phyloP scores from a whole-genome alignment of 176 grass and related monocot genomes.

The Phoenix roebelenii region DNA sequence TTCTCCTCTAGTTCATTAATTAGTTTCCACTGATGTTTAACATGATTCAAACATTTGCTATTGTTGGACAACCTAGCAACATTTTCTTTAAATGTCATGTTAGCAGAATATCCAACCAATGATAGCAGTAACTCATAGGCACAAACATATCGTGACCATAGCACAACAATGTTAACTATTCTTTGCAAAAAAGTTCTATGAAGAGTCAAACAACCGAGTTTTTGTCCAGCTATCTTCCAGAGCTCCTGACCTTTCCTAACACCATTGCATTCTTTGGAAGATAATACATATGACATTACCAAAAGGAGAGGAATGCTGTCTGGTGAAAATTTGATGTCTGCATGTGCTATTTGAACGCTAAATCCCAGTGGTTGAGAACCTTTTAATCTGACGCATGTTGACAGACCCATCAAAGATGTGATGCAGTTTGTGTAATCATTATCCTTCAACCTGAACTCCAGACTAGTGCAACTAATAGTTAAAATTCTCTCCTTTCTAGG shows the following conservation, averaged over 20 bases:
- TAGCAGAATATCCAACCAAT: constrained; percentile 48
- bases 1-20: constrained; percentile 56
- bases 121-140: constrained; percentile 56
- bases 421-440: constrained; percentile 32
- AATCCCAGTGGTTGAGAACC: constrained; percentile 40
- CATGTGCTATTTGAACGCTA: constrained; percentile 36
- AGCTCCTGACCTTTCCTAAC: constrained; percentile 55
- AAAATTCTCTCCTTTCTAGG: constrained; percentile 39
- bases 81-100: constrained; percentile 32
- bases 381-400: constrained; percentile 37
- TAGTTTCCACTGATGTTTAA: constrained; percentile 41
- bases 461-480: constrained; percentile 34
- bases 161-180: constrained; percentile 32
- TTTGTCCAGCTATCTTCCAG: constrained; percentile 44
- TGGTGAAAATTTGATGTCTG: constrained; percentile 33
- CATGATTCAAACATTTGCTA: constrained; percentile 30
- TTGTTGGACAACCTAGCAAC: constrained; percentile 28
- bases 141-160: constrained; percentile 51
- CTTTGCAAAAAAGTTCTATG: constrained; percentile 40
- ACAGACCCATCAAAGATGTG: constrained; percentile 41
- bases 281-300: constrained; percentile 48
- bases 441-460: constrained; percentile 60
- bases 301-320: constrained; percentile 39
- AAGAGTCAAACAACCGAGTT: constrained; percentile 19
- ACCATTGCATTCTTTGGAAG: constrained; percentile 28